phyloP scores from a whole-genome alignment of 441 rosid genomes.

The Populus hybrid region DNA sequence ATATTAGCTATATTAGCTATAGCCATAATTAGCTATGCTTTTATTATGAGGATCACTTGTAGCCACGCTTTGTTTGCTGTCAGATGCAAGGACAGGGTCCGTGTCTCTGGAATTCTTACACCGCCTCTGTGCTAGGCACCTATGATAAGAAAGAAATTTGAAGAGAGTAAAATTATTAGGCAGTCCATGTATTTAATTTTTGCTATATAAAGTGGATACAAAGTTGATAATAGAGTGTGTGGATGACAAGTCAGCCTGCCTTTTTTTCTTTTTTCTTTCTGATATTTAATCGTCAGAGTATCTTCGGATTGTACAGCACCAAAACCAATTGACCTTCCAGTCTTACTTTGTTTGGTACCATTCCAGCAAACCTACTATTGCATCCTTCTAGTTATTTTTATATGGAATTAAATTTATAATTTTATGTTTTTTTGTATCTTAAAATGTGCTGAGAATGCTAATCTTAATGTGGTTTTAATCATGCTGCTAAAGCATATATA shows the following conservation, averaged over 20 bases:
- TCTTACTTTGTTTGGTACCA: too few relatives aligned
- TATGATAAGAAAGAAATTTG: neutral
- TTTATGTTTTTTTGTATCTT: too few relatives aligned
- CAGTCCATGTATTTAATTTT: neutral
- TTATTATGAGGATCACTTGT: neutral
- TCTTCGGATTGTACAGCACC: too few relatives aligned
- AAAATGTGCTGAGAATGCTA: too few relatives aligned
- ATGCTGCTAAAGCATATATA: neutral
- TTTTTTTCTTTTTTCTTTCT: neutral
- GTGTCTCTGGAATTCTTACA: conserved; percentile 22
- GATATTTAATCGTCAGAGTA: too few relatives aligned
- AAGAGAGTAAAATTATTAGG: neutral
- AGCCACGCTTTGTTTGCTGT: conserved; percentile 27
- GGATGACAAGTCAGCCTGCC: neutral
- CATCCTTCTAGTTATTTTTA: neutral
- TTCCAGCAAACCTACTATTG: neutral
- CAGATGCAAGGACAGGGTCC: conserved; percentile 10
- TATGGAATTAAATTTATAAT: neutral
- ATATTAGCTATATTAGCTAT: neutral
- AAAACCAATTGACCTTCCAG: too few relatives aligned
- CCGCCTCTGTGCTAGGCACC: conserved; percentile 17
- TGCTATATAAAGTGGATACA: neutral
- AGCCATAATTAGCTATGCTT: conserved; percentile 22
- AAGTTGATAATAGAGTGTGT: neutral
- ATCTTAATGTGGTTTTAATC: too few relatives aligned